A percentile compares a stretch with the other conserved stretches of the same genome.
Conservation (phyloP, 2,329 filamentous ascomycete genomes). For the Exophiala xenobiotica region DNA sequence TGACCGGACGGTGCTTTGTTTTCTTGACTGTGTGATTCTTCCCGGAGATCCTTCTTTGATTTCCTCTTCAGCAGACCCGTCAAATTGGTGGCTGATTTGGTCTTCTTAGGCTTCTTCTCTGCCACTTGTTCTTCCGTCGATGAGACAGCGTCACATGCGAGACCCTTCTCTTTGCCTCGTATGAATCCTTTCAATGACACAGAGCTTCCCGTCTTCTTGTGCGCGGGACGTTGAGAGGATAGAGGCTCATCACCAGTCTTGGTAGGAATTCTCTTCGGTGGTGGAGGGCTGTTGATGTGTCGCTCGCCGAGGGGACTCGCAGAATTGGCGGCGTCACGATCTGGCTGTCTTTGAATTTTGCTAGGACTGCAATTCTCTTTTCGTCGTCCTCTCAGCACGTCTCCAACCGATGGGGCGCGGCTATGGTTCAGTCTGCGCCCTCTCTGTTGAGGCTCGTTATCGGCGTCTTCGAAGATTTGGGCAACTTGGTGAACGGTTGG, state of each 20-base stretch:
- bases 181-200: conserved; percentile 31
- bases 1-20: conserved; percentile 48
- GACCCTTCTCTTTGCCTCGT: conserved; percentile 42
- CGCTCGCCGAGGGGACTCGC: conserved; percentile 30
- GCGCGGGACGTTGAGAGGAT: conserved; percentile 15
- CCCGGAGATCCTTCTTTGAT: conserved; percentile 67
- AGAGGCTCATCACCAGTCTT: conserved; percentile 21
- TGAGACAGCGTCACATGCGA: conserved; percentile 35
- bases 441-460: conserved; percentile 18
- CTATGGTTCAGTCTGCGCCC: conserved; percentile 21
- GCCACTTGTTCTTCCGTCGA: conserved; percentile 37
- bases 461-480: conserved; percentile 31
- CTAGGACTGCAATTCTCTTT: conserved; percentile 23
- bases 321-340: conserved; percentile 1
- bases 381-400: conserved; percentile 23
- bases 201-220: conserved; percentile 32
- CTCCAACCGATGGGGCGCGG: conserved; percentile 25
- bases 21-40: conserved; percentile 72
- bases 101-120: conserved; percentile 61
- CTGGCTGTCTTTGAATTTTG: conserved; percentile 7
- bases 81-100: conserved; percentile 82
- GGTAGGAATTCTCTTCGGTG: conserved; percentile 25
- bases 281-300: conserved; percentile 33
- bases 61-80: conserved; percentile 72
- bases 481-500: conserved; percentile 26